Conservation (phyloP, 2,329 filamentous ascomycete genomes). For the Exophiala sp. region DNA sequence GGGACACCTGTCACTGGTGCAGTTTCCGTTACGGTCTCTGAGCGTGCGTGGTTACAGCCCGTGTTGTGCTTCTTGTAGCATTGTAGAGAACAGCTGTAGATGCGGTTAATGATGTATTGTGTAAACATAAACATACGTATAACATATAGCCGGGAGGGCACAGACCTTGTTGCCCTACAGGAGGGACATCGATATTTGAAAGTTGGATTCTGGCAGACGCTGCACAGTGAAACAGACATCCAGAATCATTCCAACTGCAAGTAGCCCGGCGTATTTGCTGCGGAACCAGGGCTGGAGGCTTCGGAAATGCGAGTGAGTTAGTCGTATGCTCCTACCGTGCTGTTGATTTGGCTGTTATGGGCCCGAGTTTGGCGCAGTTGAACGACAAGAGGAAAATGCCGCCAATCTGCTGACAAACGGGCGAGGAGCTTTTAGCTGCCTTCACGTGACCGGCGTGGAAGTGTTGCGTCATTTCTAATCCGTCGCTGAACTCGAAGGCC, state of each 20-base stretch:
- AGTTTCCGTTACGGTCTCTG: not conserved
- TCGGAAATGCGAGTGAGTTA: too few relatives aligned
- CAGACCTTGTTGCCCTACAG: constrained; percentile 32
- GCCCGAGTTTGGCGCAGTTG: too few relatives aligned
- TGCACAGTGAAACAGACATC: constrained; percentile 23
- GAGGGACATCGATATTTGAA: constrained; percentile 33
- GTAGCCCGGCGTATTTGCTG: too few relatives aligned
- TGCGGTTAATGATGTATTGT: too few relatives aligned
- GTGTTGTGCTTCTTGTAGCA: constrained; percentile 43
- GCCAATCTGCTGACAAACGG: constrained; percentile 5
- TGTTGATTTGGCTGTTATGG: too few relatives aligned
- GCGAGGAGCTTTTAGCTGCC: not conserved
- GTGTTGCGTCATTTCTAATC: constrained; percentile 7
- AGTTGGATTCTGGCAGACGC: constrained; percentile 30
- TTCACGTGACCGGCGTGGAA: not conserved
- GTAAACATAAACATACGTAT: too few relatives aligned
- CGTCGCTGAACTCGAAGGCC: not conserved
- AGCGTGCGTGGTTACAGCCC: not conserved
- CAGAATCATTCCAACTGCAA: too few relatives aligned
- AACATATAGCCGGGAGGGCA: too few relatives aligned
- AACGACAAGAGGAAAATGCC: not conserved
- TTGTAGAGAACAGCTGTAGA: constrained; percentile 42
- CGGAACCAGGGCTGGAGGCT: too few relatives aligned
- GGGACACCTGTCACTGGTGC: not conserved
- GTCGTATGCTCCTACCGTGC: too few relatives aligned